Evolutionary conservation across 495 filamentous ascomycete species (phyloP).

Genomic region (Podospora tetraspora): DNA sequence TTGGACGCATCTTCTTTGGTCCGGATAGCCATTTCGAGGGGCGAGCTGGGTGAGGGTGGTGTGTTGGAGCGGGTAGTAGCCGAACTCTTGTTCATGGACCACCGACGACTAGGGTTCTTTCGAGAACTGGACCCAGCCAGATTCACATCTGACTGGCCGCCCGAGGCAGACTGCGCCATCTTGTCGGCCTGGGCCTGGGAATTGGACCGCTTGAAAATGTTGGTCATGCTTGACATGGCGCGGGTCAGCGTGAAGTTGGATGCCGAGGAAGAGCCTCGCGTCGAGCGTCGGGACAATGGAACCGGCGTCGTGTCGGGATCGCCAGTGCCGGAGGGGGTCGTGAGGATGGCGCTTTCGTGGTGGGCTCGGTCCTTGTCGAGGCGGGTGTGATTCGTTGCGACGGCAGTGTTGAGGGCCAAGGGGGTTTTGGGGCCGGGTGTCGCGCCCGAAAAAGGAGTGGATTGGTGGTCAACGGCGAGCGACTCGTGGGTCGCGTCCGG

Average conservation of each 20-base stretch:
- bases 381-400: conserved; percentile 10
- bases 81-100: conserved; percentile 44
- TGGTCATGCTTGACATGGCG: conserved; percentile 29
- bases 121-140: conserved; percentile 23
- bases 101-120: conserved; percentile 34
- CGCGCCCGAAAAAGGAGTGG: conserved; percentile 20
- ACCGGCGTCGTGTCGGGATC: conserved; percentile 28
- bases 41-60: conserved; percentile 48
- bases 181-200: conserved; percentile 19
- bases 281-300: conserved; percentile 31
- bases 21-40: conserved; percentile 31
- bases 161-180: not conserved
- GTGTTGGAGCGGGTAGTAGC: conserved; percentile 48
- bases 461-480: conserved; percentile 26
- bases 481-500: conserved; percentile 27
- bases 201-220: conserved; percentile 30
- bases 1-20: conserved; percentile 28
- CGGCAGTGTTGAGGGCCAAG: conserved; percentile 28
- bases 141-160: conserved; percentile 11
- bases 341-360: conserved; percentile 15
- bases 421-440: conserved; percentile 22
- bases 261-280: conserved; percentile 26
- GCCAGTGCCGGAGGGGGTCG: conserved; percentile 10
- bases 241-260: conserved; percentile 28
- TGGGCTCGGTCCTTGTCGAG: conserved; percentile 7